These are phyloP conservation scores for Penicillium samsonianum DNA, from an alignment of 495 filamentous ascomycete genomes.

Conservation along the genomic window DNA sequence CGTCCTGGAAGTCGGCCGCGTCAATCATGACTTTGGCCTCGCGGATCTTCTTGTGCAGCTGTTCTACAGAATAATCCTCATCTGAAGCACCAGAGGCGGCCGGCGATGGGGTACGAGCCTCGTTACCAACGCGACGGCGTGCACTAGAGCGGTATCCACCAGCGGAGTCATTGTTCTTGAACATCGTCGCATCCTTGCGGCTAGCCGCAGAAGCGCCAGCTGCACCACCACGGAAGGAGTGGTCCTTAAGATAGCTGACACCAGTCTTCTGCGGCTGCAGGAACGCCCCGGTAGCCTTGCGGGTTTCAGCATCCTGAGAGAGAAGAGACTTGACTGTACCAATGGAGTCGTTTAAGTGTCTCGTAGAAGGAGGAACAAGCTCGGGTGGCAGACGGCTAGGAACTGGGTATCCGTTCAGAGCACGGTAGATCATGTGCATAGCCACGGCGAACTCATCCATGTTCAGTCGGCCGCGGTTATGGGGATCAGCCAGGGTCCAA, in stretches of 20 bases:
- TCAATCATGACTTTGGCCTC: conserved; percentile 97
- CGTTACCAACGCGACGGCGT: conserved; percentile 76
- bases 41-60: conserved; percentile 87
- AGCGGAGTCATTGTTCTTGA: conserved; percentile 87
- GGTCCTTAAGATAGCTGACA: conserved; percentile 93
- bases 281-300: conserved; percentile 81
- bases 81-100: conserved; percentile 71
- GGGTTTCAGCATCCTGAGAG: conserved; percentile 81
- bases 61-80: conserved; percentile 83
- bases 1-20: conserved; percentile 95
- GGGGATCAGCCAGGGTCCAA: conserved; percentile 93
- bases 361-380: conserved; percentile 92
- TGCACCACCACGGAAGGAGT: conserved; percentile 74
- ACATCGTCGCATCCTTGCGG: conserved; percentile 94
- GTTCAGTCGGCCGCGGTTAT: conserved; percentile 90
- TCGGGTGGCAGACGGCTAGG: conserved; percentile 91
- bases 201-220: conserved; percentile 40
- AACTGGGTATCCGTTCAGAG: conserved; percentile 91
- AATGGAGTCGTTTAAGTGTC: conserved; percentile 88
- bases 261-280: conserved; percentile 95
- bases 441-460: conserved; percentile 98
- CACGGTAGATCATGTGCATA: conserved; percentile 98
- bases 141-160: conserved; percentile 93
- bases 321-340: conserved; percentile 90
- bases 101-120: conserved; percentile 71